Conservation (phyloP, 805 yeast genomes). For the Pichia thaimueangensis region DNA sequence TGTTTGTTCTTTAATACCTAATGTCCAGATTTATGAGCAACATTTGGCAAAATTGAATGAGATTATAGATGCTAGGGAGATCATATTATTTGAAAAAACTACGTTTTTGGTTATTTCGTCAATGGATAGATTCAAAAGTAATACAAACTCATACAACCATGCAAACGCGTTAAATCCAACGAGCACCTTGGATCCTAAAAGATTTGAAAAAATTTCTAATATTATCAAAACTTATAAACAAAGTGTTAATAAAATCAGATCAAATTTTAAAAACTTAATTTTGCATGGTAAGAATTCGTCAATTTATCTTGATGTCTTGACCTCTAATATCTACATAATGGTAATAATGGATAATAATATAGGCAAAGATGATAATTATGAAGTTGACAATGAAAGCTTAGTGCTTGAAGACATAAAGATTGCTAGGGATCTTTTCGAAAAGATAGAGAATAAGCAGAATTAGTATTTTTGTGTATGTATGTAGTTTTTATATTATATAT, state of each 20-base stretch:
- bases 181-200: slow-evolving; percentile 65
- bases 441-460: slow-evolving; percentile 19
- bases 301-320: slow-evolving; percentile 30
- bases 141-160: slow-evolving; percentile 9
- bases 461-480: background rate
- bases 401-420: slow-evolving; percentile 31
- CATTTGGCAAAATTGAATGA: slow-evolving; percentile 67
- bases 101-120: slow-evolving; percentile 80
- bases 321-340: slow-evolving; percentile 34
- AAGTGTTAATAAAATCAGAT: slow-evolving; percentile 77
- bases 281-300: slow-evolving; percentile 47
- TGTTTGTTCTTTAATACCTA: slow-evolving; percentile 91
- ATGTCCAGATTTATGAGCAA: slow-evolving; percentile 72
- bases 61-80: slow-evolving; percentile 79
- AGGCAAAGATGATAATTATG: slow-evolving; percentile 13
- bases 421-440: slow-evolving; percentile 30
- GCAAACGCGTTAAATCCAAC: slow-evolving; percentile 5
- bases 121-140: slow-evolving; percentile 31
- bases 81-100: slow-evolving; percentile 85
- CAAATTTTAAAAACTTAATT: slow-evolving; percentile 73
- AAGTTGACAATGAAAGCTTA: slow-evolving; percentile 29
- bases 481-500: background rate
- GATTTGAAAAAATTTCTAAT: slow-evolving; percentile 90
- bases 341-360: slow-evolving; percentile 28
- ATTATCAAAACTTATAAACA: slow-evolving; percentile 93